These are phyloP conservation scores for Claviceps sp. DNA, from an alignment of 2,329 filamentous ascomycete genomes.

Conservation along the genomic window DNA sequence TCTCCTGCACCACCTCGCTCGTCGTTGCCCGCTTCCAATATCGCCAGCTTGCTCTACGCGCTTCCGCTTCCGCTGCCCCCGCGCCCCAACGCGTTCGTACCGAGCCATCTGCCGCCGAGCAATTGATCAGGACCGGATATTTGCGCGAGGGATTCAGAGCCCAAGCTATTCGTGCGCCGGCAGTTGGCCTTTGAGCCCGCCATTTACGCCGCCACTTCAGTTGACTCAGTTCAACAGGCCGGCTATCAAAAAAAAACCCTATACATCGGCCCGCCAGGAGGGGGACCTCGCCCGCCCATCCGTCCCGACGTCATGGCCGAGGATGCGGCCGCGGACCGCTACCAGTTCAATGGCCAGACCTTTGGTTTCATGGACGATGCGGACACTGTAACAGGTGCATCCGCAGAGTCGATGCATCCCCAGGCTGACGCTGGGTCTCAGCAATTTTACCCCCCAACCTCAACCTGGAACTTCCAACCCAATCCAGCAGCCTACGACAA, in stretches of 20 bases:
- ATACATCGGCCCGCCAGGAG: not conserved
- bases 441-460: conserved; percentile 16
- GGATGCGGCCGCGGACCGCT: conserved; percentile 26
- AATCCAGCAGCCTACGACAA: conserved; percentile 31
- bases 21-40: not conserved
- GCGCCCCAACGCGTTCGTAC: not conserved
- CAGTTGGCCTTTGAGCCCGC: conserved; percentile 1
- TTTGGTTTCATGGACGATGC: conserved; percentile 24
- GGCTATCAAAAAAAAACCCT: not conserved
- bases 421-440: conserved; percentile 21
- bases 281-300: conserved; percentile 2
- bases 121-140: not conserved
- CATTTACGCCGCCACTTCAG: not conserved
- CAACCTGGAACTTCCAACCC: conserved; percentile 35
- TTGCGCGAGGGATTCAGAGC: not conserved
- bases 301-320: conserved; percentile 23
- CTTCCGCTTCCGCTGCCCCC: not conserved
- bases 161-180: not conserved
- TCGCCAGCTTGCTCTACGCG: conserved; percentile 1
- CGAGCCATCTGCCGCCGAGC: not conserved
- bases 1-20: conserved; percentile 2
- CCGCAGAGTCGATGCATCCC: conserved; percentile 17
- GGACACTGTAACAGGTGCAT: conserved; percentile 16
- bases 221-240: not conserved
- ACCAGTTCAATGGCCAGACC: conserved; percentile 30